These are phyloP conservation scores for Hyphopichia buzzinii DNA, from an alignment of 1,139 yeast genomes.

Conservation along the genomic window DNA sequence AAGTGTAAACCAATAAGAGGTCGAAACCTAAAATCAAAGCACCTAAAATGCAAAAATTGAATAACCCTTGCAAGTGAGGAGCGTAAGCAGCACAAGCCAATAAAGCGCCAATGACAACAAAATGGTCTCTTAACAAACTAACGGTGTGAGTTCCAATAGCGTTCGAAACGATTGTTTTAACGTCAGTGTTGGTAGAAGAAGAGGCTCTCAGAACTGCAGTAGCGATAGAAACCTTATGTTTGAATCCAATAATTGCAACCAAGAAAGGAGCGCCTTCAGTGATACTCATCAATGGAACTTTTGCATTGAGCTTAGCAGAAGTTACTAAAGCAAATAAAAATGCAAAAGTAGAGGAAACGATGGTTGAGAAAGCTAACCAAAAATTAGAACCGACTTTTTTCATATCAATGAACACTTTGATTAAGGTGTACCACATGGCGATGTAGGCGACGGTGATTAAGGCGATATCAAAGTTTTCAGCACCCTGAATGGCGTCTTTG, in stretches of 20 bases:
- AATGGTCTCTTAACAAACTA: constrained; percentile 75
- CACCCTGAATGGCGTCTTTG: constrained; percentile 58
- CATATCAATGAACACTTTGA: constrained; percentile 80
- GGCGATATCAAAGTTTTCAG: constrained; percentile 84
- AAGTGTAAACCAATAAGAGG: constrained; percentile 72
- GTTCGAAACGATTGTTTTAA: constrained; percentile 46
- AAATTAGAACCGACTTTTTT: constrained; percentile 76
- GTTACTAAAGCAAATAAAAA: constrained; percentile 79
- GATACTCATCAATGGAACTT: constrained; percentile 71
- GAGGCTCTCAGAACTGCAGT: constrained; percentile 54
- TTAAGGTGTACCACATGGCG: constrained; percentile 87
- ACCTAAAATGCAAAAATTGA: constrained; percentile 79
- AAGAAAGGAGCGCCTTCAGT: constrained; percentile 93
- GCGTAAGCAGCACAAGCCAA: constrained; percentile 68
- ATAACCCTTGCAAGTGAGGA: constrained; percentile 67
- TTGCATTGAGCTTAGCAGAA: constrained; percentile 51
- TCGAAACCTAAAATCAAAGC: constrained; percentile 75
- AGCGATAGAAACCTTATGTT: constrained; percentile 79
- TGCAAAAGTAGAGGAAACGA: constrained; percentile 81
- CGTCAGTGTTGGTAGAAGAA: constrained; percentile 36
- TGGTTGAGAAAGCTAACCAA: constrained; percentile 84
- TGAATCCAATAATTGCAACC: constrained; percentile 91
- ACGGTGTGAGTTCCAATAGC: constrained; percentile 70
- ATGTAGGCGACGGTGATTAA: constrained; percentile 79
- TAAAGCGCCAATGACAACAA: constrained; percentile 73